Conservation (phyloP, 345 rosid species). For the Laguncularia racemosa region DNA sequence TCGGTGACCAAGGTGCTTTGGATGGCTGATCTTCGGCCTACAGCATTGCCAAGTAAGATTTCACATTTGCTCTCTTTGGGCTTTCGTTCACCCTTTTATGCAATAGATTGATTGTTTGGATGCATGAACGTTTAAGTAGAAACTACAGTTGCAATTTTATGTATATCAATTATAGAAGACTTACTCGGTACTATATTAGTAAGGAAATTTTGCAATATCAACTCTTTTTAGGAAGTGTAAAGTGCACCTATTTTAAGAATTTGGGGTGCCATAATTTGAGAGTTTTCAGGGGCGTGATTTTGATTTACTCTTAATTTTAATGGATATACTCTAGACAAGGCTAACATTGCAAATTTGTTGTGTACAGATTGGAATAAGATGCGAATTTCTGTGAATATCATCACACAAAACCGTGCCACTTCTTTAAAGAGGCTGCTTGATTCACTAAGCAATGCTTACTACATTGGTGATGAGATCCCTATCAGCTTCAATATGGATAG, state of each 20-base stretch:
- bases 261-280: no score
- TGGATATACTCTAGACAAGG: neutral
- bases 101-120: no score
- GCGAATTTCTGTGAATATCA: slow-evolving; percentile 80
- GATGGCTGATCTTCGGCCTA: slow-evolving; percentile 96
- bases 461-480: slow-evolving; percentile 72
- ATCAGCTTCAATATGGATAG: slow-evolving; percentile 95
- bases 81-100: no score
- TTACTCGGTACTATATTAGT: no score
- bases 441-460: slow-evolving; percentile 72
- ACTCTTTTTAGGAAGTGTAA: no score
- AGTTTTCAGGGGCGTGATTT: neutral
- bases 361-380: slow-evolving; percentile 91
- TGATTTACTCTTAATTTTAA: neutral
- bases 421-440: slow-evolving; percentile 72
- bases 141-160: no score
- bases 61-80: neutral
- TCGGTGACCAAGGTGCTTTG: slow-evolving; percentile 80
- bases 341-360: neutral
- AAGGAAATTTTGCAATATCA: no score
- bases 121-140: no score
- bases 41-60: slow-evolving; percentile 87
- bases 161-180: no score
- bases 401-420: slow-evolving; percentile 72
- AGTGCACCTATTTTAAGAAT: no score